phyloP scores from a whole-genome alignment of 2,329 filamentous ascomycete genomes.

The Ceratocystis eucalypticola region DNA sequence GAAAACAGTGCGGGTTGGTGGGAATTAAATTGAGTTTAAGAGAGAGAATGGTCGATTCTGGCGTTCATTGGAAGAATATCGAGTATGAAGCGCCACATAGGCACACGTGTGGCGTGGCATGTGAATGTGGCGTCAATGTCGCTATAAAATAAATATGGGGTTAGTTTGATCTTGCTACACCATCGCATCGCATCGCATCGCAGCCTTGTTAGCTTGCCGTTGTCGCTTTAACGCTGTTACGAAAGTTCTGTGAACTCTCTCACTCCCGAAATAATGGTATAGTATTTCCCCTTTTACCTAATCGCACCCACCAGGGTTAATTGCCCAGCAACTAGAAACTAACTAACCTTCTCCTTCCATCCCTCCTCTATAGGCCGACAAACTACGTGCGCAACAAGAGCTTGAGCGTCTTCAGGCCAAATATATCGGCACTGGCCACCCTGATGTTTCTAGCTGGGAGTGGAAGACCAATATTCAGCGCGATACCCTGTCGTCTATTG shows the following conservation, averaged over 20 bases:
- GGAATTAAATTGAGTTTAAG: too few species aligned
- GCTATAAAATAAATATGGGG: not conserved
- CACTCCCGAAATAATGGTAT: too few species aligned
- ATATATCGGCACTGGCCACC: conserved; percentile 89
- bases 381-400: conserved; percentile 93
- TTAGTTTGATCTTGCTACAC: too few species aligned
- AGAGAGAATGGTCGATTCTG: too few species aligned
- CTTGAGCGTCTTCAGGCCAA: conserved; percentile 93
- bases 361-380: conserved; percentile 57
- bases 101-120: not conserved
- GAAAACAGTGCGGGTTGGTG: too few species aligned
- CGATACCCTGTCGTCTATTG: conserved; percentile 78
- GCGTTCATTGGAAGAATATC: too few species aligned
- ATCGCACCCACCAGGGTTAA: too few species aligned
- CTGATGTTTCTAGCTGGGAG: conserved; percentile 94
- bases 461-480: conserved; percentile 93
- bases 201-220: too few species aligned
- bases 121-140: not conserved
- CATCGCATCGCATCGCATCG: too few species aligned
- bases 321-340: not conserved
- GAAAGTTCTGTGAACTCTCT: too few species aligned
- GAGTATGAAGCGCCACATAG: not conserved
- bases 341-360: not conserved
- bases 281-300: too few species aligned
- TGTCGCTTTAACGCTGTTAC: too few species aligned